These are phyloP conservation scores for Potentilla sterilis DNA, from an alignment of 306 rosid species.

Conservation along the genomic window DNA sequence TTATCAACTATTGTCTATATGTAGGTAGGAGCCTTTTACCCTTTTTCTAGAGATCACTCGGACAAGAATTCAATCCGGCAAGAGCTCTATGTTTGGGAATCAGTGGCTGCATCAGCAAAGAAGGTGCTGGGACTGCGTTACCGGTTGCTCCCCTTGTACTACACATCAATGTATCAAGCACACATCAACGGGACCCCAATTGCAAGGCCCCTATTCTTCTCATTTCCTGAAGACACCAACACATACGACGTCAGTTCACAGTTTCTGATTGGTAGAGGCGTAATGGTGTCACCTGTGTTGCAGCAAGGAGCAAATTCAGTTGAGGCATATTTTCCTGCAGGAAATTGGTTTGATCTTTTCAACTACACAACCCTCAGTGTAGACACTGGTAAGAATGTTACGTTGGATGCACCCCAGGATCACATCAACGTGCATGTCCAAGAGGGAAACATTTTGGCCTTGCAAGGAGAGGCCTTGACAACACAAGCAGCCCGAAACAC, in stretches of 20 bases:
- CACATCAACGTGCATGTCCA: constrained; percentile 70
- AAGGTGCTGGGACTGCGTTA: constrained; percentile 83
- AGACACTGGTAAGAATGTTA: constrained; percentile 47
- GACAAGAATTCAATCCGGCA: constrained; percentile 36
- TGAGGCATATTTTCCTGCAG: constrained; percentile 74
- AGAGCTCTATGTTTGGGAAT: constrained; percentile 87
- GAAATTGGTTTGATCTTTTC: constrained; percentile 90
- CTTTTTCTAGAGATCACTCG: constrained; percentile 88
- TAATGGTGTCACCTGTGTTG: constrained; percentile 74
- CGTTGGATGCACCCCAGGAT: constrained; percentile 63
- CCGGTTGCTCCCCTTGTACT: constrained; percentile 74
- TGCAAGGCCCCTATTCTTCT: constrained; percentile 84
- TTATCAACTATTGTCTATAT: constrained; percentile 1
- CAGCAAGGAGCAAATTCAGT: constrained; percentile 51
- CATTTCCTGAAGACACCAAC: constrained; percentile 69
- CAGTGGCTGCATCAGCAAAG: constrained; percentile 78
- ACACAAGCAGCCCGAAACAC: constrained; percentile 51
- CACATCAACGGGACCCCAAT: constrained; percentile 67
- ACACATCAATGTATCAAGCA: constrained; percentile 81
- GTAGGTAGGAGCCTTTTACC: constrained; percentile 90
- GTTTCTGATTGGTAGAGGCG: constrained; percentile 73
- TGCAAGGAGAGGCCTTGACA: constrained; percentile 75
- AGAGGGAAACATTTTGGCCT: constrained; percentile 65
- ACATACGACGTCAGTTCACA: constrained; percentile 64
- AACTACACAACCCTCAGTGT: constrained; percentile 54